Conservation (phyloP, 495 filamentous ascomycete species). For the Penicillium maclennaniae region DNA sequence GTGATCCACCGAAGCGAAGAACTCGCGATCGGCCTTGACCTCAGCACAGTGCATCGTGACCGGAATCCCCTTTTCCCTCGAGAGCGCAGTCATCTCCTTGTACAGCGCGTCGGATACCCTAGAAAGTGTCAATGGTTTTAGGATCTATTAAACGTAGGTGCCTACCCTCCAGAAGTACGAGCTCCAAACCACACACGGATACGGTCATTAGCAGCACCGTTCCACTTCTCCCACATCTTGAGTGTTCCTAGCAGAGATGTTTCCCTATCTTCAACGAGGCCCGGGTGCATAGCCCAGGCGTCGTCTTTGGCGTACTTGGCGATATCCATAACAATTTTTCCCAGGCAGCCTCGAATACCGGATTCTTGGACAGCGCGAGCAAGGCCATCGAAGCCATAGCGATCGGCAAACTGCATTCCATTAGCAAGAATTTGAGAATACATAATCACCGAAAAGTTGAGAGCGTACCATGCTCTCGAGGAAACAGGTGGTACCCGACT, state of each 20-base stretch:
- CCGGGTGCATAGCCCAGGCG: slow-evolving; percentile 49
- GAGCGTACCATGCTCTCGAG: slow-evolving; percentile 44
- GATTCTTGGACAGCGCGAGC: slow-evolving; percentile 44
- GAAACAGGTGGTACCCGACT: slow-evolving; percentile 49
- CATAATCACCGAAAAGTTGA: background rate
- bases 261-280: slow-evolving; percentile 42
- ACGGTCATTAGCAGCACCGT: slow-evolving; percentile 42
- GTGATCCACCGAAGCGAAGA: slow-evolving; percentile 37
- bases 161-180: slow-evolving; percentile 46
- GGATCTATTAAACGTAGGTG: background rate
- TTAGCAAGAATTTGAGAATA: background rate
- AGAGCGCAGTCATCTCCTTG: slow-evolving; percentile 42
- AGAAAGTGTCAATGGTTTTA: slow-evolving; percentile 2
- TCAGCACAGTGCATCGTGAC: slow-evolving; percentile 44
- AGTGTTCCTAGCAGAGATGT: slow-evolving; percentile 42
- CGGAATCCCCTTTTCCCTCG: slow-evolving; percentile 38
- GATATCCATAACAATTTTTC: slow-evolving; percentile 39
- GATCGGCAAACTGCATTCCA: slow-evolving; percentile 37
- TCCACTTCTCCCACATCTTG: slow-evolving; percentile 46
- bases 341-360: slow-evolving; percentile 47
- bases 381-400: slow-evolving; percentile 45
- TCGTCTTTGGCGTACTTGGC: slow-evolving; percentile 42
- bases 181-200: slow-evolving; percentile 52
- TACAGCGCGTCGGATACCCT: slow-evolving; percentile 45
- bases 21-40: slow-evolving; percentile 36